Conservation (phyloP, 2,329 filamentous ascomycete genomes). For the Graphiopsis chlorocephala region DNA sequence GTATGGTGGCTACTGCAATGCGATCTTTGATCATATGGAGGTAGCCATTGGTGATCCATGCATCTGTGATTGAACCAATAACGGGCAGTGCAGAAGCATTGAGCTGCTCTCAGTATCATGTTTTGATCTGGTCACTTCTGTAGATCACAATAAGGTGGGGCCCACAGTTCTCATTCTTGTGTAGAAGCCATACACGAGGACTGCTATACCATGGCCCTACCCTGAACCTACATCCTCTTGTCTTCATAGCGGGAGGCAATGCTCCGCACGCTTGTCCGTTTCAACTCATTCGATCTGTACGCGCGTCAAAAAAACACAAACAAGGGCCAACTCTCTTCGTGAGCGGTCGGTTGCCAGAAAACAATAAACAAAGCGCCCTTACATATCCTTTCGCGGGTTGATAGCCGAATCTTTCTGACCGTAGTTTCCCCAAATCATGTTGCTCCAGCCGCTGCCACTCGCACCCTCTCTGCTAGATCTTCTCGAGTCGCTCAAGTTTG, state of each 20-base stretch:
- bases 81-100: background rate
- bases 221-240: background rate
- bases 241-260: constrained; percentile 13
- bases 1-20: too few relatives aligned
- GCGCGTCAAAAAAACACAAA: constrained; percentile 14
- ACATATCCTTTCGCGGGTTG: constrained; percentile 32
- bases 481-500: background rate
- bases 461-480: constrained; percentile 15
- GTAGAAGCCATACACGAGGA: background rate
- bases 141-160: background rate
- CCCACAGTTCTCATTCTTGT: background rate
- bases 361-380: constrained; percentile 12
- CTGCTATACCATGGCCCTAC: background rate
- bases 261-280: constrained; percentile 5
- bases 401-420: constrained; percentile 36
- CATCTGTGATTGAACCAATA: background rate
- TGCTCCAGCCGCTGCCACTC: constrained; percentile 32
- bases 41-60: background rate
- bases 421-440: constrained; percentile 38
- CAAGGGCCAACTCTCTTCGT: background rate
- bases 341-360: background rate
- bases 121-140: background rate
- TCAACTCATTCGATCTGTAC: constrained; percentile 6
- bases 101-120: background rate
- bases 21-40: too few relatives aligned